Conservation (phyloP, 129 eudicot species). For the Arctium lappa region DNA sequence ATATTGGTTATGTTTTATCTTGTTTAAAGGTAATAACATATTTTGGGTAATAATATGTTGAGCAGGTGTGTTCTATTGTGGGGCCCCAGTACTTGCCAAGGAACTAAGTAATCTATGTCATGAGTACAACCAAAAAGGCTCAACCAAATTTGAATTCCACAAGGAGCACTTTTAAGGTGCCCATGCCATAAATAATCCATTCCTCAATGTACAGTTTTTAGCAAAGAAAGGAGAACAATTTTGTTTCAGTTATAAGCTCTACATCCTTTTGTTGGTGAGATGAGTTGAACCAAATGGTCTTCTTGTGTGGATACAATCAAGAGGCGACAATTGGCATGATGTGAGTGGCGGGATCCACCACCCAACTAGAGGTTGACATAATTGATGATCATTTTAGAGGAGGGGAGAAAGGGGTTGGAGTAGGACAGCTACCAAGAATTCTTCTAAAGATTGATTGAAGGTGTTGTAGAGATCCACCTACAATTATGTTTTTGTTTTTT, state of each 20-base stretch:
- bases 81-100: conserved; percentile 85
- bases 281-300: conserved; percentile 1
- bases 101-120: conserved; percentile 71
- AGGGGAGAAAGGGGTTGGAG: not conserved
- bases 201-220: not conserved
- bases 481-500: conserved; percentile 15
- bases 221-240: conserved; percentile 5
- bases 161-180: conserved; percentile 76
- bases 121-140: conserved; percentile 78
- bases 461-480: conserved; percentile 25
- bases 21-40: not conserved
- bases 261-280: conserved; percentile 25
- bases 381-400: conserved; percentile 15
- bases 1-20: not conserved
- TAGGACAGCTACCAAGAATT: conserved; percentile 12
- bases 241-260: conserved; percentile 15
- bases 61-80: conserved; percentile 97
- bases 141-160: conserved; percentile 91
- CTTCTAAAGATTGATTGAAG: conserved; percentile 6
- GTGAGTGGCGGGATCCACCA: conserved; percentile 18
- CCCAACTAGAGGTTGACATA: conserved; percentile 11
- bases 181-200: not conserved
- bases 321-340: conserved; percentile 13
- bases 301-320: not conserved
- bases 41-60: not conserved